Conservation (phyloP, 2,329 filamentous ascomycete genomes). For the Dactylonectria macrodidyma region DNA sequence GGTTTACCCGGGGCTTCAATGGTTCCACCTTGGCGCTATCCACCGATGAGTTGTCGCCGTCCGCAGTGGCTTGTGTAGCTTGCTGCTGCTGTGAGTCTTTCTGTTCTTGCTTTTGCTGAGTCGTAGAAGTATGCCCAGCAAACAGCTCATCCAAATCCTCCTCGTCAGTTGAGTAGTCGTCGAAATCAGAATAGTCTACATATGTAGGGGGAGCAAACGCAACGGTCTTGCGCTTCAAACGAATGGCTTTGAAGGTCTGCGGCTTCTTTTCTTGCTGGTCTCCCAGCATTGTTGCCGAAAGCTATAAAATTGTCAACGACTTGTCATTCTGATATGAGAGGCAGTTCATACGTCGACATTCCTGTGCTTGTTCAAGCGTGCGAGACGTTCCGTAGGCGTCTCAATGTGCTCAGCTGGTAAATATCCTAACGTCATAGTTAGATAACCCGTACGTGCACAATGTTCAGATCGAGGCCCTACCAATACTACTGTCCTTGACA, state of each 20-base stretch:
- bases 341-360: slow-evolving; percentile 87
- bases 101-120: slow-evolving; percentile 50
- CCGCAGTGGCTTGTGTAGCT: slow-evolving; percentile 48
- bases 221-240: slow-evolving; percentile 88
- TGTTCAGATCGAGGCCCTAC: slow-evolving; percentile 56
- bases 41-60: slow-evolving; percentile 58
- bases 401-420: slow-evolving; percentile 98
- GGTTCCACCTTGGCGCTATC: slow-evolving; percentile 71
- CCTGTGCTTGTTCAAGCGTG: slow-evolving; percentile 95
- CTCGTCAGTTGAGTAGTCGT: slow-evolving; percentile 89
- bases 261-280: slow-evolving; percentile 83
- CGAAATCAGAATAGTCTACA: slow-evolving; percentile 88
- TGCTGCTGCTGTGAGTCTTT: slow-evolving; percentile 48
- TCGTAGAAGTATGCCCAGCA: slow-evolving; percentile 50
- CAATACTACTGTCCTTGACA: slow-evolving; percentile 97
- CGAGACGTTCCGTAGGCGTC: slow-evolving; percentile 94
- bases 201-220: slow-evolving; percentile 89
- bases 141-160: slow-evolving; percentile 65
- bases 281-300: slow-evolving; percentile 74
- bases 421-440: slow-evolving; percentile 75
- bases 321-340: neutral
- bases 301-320: slow-evolving; percentile 53
- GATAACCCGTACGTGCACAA: slow-evolving; percentile 36
- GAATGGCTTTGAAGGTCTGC: slow-evolving; percentile 83
- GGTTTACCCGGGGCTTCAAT: slow-evolving; percentile 63